Base-by-base conservation (phyloP, 768 basidiomycete genomes). In the Suillus subluteus region DNA sequence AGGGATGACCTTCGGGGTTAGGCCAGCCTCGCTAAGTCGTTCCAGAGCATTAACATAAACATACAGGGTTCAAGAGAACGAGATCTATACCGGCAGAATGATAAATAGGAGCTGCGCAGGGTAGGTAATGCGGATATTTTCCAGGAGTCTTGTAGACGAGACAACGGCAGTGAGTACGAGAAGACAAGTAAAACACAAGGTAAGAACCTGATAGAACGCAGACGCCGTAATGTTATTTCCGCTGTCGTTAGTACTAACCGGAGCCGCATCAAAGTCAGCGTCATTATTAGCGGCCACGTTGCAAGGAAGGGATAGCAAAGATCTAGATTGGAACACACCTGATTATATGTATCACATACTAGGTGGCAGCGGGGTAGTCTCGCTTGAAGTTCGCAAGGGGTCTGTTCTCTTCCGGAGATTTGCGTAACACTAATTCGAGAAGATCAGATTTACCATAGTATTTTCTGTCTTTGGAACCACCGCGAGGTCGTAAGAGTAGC, bases 1-100 rank as follows among this genome's bases (percentile, higher is more conserved):
- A 71, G 54, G 82, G 72, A 6, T 74, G 76, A 4, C 84, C 86
- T 63, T 85, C 84, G 2, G 84, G 73, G 65, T 74, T 81, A 1
- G 86, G 86, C 86, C 86, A 87, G 16, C 85, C 86, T 85, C 86
- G 87, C 84, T 85, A 64, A 2, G 7, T 50, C 6, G 43, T 64
- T 41, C 35, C 9, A 56, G 55, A 48, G 26, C 46, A 43, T 30
- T 26, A 12, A 66, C 21, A 18, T n/a, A 62, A 55, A 6, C 3
- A 48, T 8, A 44, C 37, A 23, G 23, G 44, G 21, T 44, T 21
- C n/a, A 48, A 50, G 44, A 50, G 61, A 6, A 71, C 9, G 38
- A 16, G 4, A 41, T 18, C 26, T 18, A 54, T 58, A 86, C 84
- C 2, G 86, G 84, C 6, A 86, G 86, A 72, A 87, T 82, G 4